Evolutionary conservation across 2,329 filamentous ascomycete genomes (phyloP).

Genomic region (Colletotrichum spinosum): DNA sequence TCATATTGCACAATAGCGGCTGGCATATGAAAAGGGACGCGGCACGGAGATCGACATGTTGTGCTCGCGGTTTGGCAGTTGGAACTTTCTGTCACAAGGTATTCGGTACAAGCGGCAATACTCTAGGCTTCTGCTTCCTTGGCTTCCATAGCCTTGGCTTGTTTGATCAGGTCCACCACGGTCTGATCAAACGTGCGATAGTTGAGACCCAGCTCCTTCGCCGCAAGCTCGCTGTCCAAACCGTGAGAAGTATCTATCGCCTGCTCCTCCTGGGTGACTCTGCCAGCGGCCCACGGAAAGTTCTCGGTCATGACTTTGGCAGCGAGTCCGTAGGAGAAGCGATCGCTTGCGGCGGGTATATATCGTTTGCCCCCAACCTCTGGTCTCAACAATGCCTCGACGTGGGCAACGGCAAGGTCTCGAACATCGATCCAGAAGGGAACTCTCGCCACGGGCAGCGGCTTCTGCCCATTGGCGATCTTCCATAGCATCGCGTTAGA

Average conservation of each 20-base stretch:
- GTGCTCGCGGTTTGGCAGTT: too few species aligned
- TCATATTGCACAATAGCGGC: not conserved
- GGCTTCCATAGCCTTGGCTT: constrained; percentile 42
- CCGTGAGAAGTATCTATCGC: constrained; percentile 51
- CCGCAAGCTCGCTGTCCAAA: constrained; percentile 55
- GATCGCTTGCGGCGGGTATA: constrained; percentile 52
- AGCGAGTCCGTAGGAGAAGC: constrained; percentile 59
- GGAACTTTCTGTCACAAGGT: too few species aligned
- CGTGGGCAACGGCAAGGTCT: constrained; percentile 58
- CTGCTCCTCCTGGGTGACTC: constrained; percentile 48
- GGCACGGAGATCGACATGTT: not conserved
- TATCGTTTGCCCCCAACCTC: constrained; percentile 54
- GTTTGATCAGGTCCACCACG: constrained; percentile 48
- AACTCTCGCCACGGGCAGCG: constrained; percentile 52
- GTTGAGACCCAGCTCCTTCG: constrained; percentile 51
- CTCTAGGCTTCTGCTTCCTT: not conserved
- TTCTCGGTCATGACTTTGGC: constrained; percentile 54
- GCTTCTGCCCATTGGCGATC: constrained; percentile 49
- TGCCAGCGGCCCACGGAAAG: constrained; percentile 51
- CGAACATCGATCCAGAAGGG: constrained; percentile 60
- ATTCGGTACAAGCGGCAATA: too few species aligned
- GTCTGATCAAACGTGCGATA: constrained; percentile 52
- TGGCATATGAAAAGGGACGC: not conserved
- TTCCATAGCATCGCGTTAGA: constrained; percentile 56
- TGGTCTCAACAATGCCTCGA: constrained; percentile 52